These are phyloP conservation scores for Truncatella angustata DNA, from an alignment of 2,329 filamentous ascomycete genomes.

Conservation along the genomic window DNA sequence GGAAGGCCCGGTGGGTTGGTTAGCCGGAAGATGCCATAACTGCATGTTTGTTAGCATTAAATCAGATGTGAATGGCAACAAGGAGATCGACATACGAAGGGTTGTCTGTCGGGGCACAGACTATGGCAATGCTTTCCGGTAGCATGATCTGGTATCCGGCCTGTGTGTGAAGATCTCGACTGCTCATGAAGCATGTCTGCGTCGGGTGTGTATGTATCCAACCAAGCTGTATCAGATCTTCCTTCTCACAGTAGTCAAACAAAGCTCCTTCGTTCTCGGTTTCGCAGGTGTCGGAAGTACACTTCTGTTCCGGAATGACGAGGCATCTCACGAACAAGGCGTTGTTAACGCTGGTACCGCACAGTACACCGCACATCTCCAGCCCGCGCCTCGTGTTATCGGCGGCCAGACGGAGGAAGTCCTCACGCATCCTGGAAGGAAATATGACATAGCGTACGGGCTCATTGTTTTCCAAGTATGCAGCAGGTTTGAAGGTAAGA, in stretches of 20 bases:
- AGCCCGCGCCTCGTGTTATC: conserved; percentile 78
- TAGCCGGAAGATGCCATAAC: conserved; percentile 87
- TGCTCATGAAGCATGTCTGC: conserved; percentile 98
- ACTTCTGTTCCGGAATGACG: conserved; percentile 86
- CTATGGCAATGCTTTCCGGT: conserved; percentile 93
- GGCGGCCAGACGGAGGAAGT: conserved; percentile 72
- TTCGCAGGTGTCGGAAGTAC: conserved; percentile 91
- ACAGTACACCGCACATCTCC: conserved; percentile 94
- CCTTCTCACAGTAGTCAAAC: conserved; percentile 83
- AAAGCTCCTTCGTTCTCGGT: conserved; percentile 82
- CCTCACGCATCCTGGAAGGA: conserved; percentile 68
- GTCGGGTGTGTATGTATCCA: conserved; percentile 99
- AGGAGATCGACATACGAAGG: conserved; percentile 65
- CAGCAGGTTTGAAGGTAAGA: conserved; percentile 79
- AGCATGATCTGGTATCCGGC: conserved; percentile 95
- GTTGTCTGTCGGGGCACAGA: conserved; percentile 81
- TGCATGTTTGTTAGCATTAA: conserved; percentile 30
- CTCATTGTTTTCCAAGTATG: conserved; percentile 85
- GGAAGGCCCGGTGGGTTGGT: conserved; percentile 90
- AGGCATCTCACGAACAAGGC: conserved; percentile 88
- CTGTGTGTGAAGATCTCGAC: conserved; percentile 89
- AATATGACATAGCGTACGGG: conserved; percentile 87
- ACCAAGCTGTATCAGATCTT: conserved; percentile 82
- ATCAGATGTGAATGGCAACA: not conserved
- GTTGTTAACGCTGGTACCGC: conserved; percentile 86